Evolutionary conservation across 352 stramenopile species (phyloP).

Genomic region (Peronospora farinosa): DNA sequence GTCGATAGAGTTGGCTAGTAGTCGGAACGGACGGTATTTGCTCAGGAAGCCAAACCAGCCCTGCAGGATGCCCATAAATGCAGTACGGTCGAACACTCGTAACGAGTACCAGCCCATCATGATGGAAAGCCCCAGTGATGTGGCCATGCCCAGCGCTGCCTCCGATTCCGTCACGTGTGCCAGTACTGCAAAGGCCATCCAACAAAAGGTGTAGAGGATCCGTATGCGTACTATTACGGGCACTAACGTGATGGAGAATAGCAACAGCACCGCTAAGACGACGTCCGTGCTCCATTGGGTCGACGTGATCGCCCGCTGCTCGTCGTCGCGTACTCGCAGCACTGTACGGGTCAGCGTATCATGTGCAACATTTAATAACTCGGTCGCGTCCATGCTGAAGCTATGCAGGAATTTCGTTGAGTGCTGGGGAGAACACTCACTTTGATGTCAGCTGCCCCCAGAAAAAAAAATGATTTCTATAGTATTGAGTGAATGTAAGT

Average conservation of each 20-base stretch:
- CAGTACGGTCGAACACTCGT: slow-evolving; percentile 32
- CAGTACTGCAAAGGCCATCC: slow-evolving; percentile 32
- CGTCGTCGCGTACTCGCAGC: slow-evolving; percentile 24
- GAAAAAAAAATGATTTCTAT: neutral
- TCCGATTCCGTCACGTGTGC: slow-evolving; percentile 31
- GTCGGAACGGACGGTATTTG: slow-evolving; percentile 28
- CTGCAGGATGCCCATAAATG: slow-evolving; percentile 44
- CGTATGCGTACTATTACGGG: slow-evolving; percentile 32
- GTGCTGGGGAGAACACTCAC: too few relatives aligned
- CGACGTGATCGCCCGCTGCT: slow-evolving; percentile 7
- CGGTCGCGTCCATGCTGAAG: slow-evolving; percentile 18
- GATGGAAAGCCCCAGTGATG: slow-evolving; percentile 40
- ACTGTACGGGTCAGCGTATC: slow-evolving; percentile 30
- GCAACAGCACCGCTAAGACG: slow-evolving; percentile 27
- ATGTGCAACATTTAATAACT: slow-evolving; percentile 24
- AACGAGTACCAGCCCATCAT: slow-evolving; percentile 58
- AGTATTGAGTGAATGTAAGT: slow-evolving; percentile 1
- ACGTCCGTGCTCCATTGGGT: slow-evolving; percentile 16
- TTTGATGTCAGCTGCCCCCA: neutral
- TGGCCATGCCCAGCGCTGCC: slow-evolving; percentile 36
- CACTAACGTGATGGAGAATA: slow-evolving; percentile 35
- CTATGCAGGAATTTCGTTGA: slow-evolving; percentile 1
- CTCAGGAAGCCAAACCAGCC: slow-evolving; percentile 44
- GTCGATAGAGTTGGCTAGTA: slow-evolving; percentile 37
- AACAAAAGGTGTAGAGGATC: slow-evolving; percentile 46